A percentile compares a stretch with the other conserved stretches of the same genome.
phyloP scores from a whole-genome alignment of 1,284 basidiomycete genomes.

The Fistulinella cinereoalba region DNA sequence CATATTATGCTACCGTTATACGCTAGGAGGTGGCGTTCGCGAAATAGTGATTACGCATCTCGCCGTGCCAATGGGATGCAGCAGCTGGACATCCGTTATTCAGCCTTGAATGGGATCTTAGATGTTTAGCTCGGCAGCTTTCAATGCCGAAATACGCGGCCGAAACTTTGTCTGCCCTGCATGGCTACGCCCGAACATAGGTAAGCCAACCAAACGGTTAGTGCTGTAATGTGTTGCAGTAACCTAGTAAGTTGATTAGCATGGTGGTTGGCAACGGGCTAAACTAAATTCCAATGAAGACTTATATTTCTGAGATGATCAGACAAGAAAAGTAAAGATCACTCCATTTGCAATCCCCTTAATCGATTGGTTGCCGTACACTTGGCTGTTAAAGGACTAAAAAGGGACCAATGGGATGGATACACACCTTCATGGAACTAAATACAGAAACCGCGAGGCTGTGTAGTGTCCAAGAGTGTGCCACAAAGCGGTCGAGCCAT shows the following conservation, averaged over 20 bases:
- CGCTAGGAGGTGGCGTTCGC: not conserved
- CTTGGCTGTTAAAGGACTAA: not conserved
- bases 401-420: conserved; percentile 4
- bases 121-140: conserved; percentile 1
- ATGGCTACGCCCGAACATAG: not conserved
- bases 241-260: not conserved
- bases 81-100: not conserved
- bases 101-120: not conserved
- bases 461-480: conserved; percentile 32
- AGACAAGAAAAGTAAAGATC: conserved; percentile 1
- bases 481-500: conserved; percentile 30
- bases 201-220: not conserved
- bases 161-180: conserved; percentile 11
- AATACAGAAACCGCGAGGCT: conserved; percentile 16
- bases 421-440: not conserved
- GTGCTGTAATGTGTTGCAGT: not conserved
- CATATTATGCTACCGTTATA: not conserved
- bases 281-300: conserved; percentile 6
- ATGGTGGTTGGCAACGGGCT: not conserved
- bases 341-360: conserved; percentile 1
- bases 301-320: too few relatives aligned
- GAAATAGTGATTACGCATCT: not conserved
- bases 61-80: not conserved
- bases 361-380: conserved; percentile 7
- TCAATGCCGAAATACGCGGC: conserved; percentile 1